Evolutionary conservation across 78 protist species (phyloP).

Genomic region (Parvularia atlantis): DNA sequence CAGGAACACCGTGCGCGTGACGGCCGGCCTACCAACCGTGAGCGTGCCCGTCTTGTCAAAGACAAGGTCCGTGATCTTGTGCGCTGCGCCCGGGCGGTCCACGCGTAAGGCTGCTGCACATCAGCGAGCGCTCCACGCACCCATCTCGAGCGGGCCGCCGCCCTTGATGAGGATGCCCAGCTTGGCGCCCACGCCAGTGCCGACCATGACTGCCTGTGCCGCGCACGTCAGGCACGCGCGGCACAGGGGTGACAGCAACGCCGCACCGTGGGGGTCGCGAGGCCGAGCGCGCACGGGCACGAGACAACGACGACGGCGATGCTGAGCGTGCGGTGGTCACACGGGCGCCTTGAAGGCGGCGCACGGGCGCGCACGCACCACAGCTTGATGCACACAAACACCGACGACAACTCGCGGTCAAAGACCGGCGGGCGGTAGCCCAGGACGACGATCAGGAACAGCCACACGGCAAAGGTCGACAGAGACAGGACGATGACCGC

Average conservation of each 20-base stretch:
- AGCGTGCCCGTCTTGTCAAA: constrained; percentile 88
- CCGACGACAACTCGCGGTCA: too few species aligned
- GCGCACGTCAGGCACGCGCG: too few species aligned
- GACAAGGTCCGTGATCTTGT: neutral
- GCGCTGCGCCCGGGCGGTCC: neutral
- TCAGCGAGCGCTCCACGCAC: too few species aligned
- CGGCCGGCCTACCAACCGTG: constrained; percentile 44
- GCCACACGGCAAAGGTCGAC: constrained; percentile 62
- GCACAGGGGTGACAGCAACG: too few species aligned
- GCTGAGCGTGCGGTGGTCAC: neutral
- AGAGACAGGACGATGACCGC: constrained; percentile 61
- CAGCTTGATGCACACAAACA: too few species aligned
- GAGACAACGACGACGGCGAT: constrained; percentile 59
- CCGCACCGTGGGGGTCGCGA: constrained; percentile 86
- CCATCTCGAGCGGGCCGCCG: constrained; percentile 58
- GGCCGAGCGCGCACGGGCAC: constrained; percentile 82
- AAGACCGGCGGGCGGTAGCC: constrained; percentile 5
- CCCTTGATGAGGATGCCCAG: constrained; percentile 71
- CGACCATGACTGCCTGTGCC: constrained; percentile 73
- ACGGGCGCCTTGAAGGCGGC: too few species aligned
- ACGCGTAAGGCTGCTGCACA: neutral
- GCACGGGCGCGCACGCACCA: neutral
- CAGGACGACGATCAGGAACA: neutral
- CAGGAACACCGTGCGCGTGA: neutral
- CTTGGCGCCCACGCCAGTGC: constrained; percentile 64